Evolutionary conservation across 768 basidiomycete genomes (phyloP).

Genomic region (Leccinum uliginosum): DNA sequence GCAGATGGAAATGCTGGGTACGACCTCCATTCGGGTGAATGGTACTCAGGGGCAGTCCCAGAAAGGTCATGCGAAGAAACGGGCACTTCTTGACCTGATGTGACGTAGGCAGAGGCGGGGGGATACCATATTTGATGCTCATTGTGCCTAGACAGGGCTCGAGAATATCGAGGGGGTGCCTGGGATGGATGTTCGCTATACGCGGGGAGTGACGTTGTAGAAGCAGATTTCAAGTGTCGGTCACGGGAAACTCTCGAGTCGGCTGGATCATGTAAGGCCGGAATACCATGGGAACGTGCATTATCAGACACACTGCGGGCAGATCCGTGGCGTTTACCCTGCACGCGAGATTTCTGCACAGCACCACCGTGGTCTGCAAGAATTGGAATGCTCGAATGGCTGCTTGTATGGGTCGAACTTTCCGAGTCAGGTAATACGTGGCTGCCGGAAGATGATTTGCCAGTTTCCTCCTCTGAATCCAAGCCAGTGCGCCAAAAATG

Average conservation of each 20-base stretch:
- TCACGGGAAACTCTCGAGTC: conserved; percentile 4
- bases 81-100: conserved; percentile 14
- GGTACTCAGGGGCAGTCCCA: conserved; percentile 31
- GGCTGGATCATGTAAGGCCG: background rate
- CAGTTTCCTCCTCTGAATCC: conserved; percentile 10
- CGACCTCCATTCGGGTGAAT: conserved; percentile 64
- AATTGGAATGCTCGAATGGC: conserved; percentile 11
- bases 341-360: conserved; percentile 7
- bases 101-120: conserved; percentile 41
- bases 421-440: conserved; percentile 1
- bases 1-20: conserved; percentile 76
- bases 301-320: conserved; percentile 20
- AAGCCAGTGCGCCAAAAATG: conserved; percentile 17
- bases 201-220: conserved; percentile 20
- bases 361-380: conserved; percentile 5
- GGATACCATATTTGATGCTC: conserved; percentile 59
- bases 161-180: conserved; percentile 24
- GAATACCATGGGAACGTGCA: conserved; percentile 2
- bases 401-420: conserved; percentile 5
- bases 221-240: conserved; percentile 14
- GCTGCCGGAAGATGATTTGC: conserved; percentile 1
- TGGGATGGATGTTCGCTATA: conserved; percentile 22
- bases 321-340: conserved; percentile 6
- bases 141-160: conserved; percentile 11
- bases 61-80: conserved; percentile 2